These are phyloP conservation scores for Porphyrellus sp. DNA, from an alignment of 1,284 basidiomycete species.

Conservation along the genomic window DNA sequence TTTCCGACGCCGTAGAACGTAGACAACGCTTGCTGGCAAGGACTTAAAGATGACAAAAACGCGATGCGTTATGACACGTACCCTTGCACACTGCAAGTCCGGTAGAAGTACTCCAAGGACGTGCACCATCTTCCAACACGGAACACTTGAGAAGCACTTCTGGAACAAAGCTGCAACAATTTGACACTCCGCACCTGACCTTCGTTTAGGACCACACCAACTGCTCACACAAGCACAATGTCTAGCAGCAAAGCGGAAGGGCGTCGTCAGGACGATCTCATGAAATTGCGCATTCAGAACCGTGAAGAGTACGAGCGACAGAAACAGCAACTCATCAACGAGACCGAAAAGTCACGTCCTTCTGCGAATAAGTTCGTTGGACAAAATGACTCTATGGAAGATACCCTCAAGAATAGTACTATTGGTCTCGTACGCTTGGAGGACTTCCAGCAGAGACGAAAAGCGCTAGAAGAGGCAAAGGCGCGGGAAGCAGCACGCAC, in stretches of 20 bases:
- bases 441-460: conserved; percentile 87
- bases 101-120: conserved; percentile 73
- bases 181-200: conserved; percentile 34
- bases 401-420: conserved; percentile 88
- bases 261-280: conserved; percentile 73
- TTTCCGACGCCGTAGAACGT: conserved; percentile 82
- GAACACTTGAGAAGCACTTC: too few relatives aligned
- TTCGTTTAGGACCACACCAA: background rate
- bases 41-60: conserved; percentile 3
- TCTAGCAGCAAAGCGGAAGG: conserved; percentile 67
- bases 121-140: conserved; percentile 58
- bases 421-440: conserved; percentile 91
- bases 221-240: conserved; percentile 43
- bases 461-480: conserved; percentile 91
- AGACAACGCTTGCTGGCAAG: conserved; percentile 75
- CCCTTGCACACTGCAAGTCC: conserved; percentile 66
- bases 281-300: conserved; percentile 78
- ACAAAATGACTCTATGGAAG: conserved; percentile 94
- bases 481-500: conserved; percentile 83
- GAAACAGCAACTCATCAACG: conserved; percentile 77
- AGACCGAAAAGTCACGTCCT: conserved; percentile 81
- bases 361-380: conserved; percentile 88
- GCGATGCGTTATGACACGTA: conserved; percentile 34
- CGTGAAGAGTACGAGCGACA: conserved; percentile 89
- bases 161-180: background rate